Evolutionary conservation across 176 grass and related monocot species (phyloP).

Genomic region (Paspalum vaginatum): DNA sequence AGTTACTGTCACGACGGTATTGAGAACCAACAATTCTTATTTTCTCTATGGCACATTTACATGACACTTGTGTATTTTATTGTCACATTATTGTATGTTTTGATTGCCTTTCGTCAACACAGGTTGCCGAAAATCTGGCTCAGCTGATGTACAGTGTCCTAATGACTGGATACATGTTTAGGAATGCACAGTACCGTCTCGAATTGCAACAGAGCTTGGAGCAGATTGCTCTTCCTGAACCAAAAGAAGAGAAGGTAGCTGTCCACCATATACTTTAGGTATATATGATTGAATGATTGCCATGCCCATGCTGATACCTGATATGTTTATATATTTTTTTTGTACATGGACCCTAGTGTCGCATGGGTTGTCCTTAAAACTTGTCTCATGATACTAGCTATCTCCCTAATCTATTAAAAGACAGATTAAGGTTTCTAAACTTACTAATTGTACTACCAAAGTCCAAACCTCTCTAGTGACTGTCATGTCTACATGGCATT

Average conservation of each 20-base stretch:
- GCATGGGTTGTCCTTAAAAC: background rate
- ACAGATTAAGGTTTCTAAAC: background rate
- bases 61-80: conserved; percentile 1
- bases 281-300: background rate
- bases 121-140: conserved; percentile 95
- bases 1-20: conserved; percentile 93
- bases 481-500: conserved; percentile 3
- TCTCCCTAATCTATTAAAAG: background rate
- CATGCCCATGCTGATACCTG: conserved; percentile 6
- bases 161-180: conserved; percentile 99
- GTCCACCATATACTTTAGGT: background rate
- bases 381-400: background rate
- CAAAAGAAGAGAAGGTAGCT: conserved; percentile 60
- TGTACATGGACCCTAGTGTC: background rate
- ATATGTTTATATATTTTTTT: background rate
- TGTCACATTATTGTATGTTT: conserved; percentile 24
- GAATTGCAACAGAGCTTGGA: conserved; percentile 89
- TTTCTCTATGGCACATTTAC: background rate
- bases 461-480: background rate
- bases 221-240: conserved; percentile 87
- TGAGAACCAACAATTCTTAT: background rate
- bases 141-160: conserved; percentile 94
- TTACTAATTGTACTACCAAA: background rate
- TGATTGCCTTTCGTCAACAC: conserved; percentile 41
- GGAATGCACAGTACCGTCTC: conserved; percentile 83